phyloP scores from a whole-genome alignment of 306 rosid genomes.

The Vigna reflexopilosa region DNA sequence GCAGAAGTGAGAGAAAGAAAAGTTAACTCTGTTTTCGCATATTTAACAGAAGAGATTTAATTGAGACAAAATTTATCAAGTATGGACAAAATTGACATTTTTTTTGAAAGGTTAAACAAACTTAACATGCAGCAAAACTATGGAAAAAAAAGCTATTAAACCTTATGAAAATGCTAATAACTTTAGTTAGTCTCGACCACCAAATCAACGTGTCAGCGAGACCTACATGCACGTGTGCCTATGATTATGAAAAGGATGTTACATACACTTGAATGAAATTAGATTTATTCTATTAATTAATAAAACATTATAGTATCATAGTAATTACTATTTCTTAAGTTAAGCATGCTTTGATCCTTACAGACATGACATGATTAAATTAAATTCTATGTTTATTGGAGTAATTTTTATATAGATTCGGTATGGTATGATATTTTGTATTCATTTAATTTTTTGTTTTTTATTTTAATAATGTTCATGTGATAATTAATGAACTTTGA shows the following conservation, averaged over 20 bases:
- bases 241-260: constrained; percentile 2
- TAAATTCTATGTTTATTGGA: background rate
- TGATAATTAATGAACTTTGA: too few relatives aligned
- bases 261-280: background rate
- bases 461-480: too few relatives aligned
- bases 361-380: background rate
- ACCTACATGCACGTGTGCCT: constrained; percentile 16
- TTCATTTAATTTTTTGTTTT: too few relatives aligned
- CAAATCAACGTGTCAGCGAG: background rate
- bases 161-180: background rate
- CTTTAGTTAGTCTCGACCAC: constrained; percentile 17
- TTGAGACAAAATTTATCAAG: too few relatives aligned
- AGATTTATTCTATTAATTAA: background rate
- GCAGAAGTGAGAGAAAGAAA: too few relatives aligned
- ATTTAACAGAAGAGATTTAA: too few relatives aligned
- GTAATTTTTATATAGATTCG: too few relatives aligned
- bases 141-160: too few relatives aligned
- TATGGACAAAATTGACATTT: too few relatives aligned
- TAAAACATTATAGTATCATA: background rate
- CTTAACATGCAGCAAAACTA: rapidly evolving
- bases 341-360: background rate
- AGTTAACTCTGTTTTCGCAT: too few relatives aligned
- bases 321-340: background rate
- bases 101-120: too few relatives aligned
- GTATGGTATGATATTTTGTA: too few relatives aligned